Evolutionary conservation across 805 yeast species (phyloP).

Genomic region (Komagataella ulmi): DNA sequence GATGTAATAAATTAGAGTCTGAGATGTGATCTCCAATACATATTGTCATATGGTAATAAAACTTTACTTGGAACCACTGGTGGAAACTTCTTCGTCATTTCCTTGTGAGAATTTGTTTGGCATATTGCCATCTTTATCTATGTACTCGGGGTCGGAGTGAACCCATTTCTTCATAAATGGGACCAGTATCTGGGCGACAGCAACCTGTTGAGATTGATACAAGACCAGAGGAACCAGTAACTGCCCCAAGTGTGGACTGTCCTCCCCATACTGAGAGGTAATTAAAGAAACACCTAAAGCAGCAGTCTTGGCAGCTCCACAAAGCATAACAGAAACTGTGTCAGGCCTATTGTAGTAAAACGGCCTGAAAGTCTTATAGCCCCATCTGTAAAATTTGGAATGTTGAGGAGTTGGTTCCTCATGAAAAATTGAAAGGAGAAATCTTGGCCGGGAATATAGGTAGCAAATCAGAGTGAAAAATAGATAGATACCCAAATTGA

Average conservation of each 20-base stretch:
- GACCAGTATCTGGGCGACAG: slow-evolving; percentile 65
- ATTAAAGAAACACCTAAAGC: slow-evolving; percentile 76
- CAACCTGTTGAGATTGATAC: slow-evolving; percentile 80
- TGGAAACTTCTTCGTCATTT: background rate
- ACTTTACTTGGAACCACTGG: background rate
- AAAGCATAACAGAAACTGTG: slow-evolving; percentile 67
- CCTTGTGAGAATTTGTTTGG: background rate
- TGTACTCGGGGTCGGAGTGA: slow-evolving; percentile 12
- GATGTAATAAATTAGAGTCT: background rate
- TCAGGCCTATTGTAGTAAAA: slow-evolving; percentile 62
- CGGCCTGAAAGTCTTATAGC: slow-evolving; percentile 37
- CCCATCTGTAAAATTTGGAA: slow-evolving; percentile 27
- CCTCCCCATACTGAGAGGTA: slow-evolving; percentile 55
- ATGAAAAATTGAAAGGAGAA: slow-evolving; percentile 28
- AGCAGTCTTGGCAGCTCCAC: slow-evolving; percentile 91
- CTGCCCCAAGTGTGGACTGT: slow-evolving; percentile 49
- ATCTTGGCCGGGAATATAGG: slow-evolving; percentile 45
- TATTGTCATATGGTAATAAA: background rate
- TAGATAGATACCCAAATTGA: slow-evolving; percentile 69
- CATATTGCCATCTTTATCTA: slow-evolving; percentile 3
- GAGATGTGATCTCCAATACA: background rate
- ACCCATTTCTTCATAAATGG: slow-evolving; percentile 63
- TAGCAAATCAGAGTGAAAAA: slow-evolving; percentile 61
- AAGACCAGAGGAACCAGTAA: slow-evolving; percentile 72
- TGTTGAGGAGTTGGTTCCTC: slow-evolving; percentile 33